Evolutionary conservation across 2,329 filamentous ascomycete species (phyloP).

Genomic region (Xylariaceae sp.): DNA sequence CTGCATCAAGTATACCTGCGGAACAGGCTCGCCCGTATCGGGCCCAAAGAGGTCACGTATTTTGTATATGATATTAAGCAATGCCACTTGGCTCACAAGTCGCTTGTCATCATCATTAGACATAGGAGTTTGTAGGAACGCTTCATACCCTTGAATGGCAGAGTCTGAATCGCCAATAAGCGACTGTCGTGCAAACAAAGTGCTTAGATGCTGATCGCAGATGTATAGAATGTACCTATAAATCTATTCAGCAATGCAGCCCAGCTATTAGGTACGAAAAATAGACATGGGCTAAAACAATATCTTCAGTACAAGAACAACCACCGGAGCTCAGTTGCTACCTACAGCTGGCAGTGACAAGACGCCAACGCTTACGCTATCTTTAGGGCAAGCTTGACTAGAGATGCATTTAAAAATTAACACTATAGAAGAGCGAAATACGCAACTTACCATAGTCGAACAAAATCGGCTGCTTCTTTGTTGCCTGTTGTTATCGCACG

Average conservation of each 20-base stretch:
- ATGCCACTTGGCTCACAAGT: conserved; percentile 59
- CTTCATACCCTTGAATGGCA: conserved; percentile 60
- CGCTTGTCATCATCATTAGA: conserved; percentile 58
- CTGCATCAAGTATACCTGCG: conserved; percentile 54
- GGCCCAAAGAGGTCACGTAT: conserved; percentile 58
- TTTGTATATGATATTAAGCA: conserved; percentile 60
- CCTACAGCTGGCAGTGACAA: no score
- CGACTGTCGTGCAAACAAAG: conserved; percentile 61
- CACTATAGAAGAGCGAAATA: conserved; percentile 52
- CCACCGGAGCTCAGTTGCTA: no score
- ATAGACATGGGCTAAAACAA: background rate
- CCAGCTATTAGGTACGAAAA: background rate
- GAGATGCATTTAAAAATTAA: conserved; percentile 59
- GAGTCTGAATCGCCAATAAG: conserved; percentile 58
- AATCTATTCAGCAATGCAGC: background rate
- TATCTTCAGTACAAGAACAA: background rate
- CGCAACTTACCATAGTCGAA: conserved; percentile 58
- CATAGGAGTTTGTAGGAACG: conserved; percentile 54
- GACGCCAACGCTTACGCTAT: no score
- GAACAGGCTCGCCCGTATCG: conserved; percentile 55
- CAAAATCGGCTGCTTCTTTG: conserved; percentile 53
- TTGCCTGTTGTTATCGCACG: conserved; percentile 42
- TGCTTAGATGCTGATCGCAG: conserved; percentile 60
- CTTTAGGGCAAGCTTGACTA: background rate
- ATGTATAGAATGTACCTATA: conserved; percentile 45